A percentile compares a stretch with the other conserved stretches of the same genome.
Evolutionary conservation across 164 flowering plant genomes (phyloP).

Genomic region (Amborella trichopoda): DNA sequence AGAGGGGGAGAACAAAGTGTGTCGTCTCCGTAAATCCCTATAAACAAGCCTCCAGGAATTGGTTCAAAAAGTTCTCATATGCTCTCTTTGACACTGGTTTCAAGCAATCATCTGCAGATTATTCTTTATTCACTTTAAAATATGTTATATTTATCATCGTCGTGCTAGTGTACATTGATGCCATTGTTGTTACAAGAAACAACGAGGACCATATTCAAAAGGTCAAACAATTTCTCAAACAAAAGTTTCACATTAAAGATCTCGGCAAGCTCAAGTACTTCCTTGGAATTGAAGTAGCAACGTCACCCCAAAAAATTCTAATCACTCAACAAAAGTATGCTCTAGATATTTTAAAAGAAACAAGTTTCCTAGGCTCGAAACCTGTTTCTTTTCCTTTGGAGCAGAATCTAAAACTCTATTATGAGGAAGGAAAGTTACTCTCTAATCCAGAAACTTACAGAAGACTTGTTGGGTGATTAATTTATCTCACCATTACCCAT

Average conservation of each 20-base stretch:
- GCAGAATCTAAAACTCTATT: too few relatives aligned
- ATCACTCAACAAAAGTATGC: too few relatives aligned
- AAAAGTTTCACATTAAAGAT: background rate
- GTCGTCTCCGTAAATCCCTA: background rate
- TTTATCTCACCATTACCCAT: too few relatives aligned
- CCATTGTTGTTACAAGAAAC: background rate
- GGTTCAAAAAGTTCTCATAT: background rate
- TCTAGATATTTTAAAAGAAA: too few relatives aligned
- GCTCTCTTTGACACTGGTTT: background rate
- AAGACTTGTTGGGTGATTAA: too few relatives aligned
- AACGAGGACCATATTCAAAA: background rate
- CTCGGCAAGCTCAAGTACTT: background rate
- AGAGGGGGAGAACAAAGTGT: background rate
- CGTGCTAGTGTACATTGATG: background rate
- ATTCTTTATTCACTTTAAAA: background rate
- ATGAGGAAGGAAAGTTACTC: too few relatives aligned
- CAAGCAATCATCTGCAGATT: background rate
- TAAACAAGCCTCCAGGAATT: background rate
- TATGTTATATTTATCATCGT: background rate
- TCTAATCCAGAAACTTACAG: too few relatives aligned
- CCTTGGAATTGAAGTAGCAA: background rate
- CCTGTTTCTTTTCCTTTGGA: too few relatives aligned
- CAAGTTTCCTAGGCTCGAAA: too few relatives aligned
- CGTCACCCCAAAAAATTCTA: too few relatives aligned
- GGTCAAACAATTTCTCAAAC: background rate